A percentile compares a stretch with the other conserved stretches of the same genome.
Conservation (phyloP, 768 basidiomycete species). For the Cyclocybe aegerita region DNA sequence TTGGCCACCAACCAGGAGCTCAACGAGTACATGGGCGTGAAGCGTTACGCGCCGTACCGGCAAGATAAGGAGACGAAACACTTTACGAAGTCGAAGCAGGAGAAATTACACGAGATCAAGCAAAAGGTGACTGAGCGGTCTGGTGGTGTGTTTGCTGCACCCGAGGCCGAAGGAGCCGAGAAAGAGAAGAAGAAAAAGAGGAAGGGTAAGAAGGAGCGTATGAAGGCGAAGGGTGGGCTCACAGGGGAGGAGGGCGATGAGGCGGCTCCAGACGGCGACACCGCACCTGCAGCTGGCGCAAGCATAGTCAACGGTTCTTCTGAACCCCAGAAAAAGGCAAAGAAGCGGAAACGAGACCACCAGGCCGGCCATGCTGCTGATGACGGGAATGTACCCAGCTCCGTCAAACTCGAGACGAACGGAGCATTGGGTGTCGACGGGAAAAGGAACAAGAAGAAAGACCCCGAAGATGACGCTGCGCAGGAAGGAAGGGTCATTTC, state of each 20-base stretch:
- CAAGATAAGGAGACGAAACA: constrained; percentile 39
- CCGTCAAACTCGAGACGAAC: constrained; percentile 1
- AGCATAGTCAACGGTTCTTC: background rate
- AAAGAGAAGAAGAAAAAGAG: constrained; percentile 52
- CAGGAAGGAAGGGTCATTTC: constrained; percentile 5
- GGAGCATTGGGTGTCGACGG: constrained; percentile 19
- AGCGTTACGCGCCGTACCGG: constrained; percentile 90
- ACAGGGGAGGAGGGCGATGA: constrained; percentile 21
- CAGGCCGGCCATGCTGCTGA: constrained; percentile 13
- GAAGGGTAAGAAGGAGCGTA: constrained; percentile 70
- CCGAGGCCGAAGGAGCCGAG: constrained; percentile 10
- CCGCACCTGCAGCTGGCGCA: background rate
- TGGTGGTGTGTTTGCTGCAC: constrained; percentile 16
- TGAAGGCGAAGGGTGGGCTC: constrained; percentile 43
- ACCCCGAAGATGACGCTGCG: constrained; percentile 16
- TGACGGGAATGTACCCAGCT: background rate
- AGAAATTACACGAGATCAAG: constrained; percentile 75
- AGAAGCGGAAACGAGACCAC: constrained; percentile 39
- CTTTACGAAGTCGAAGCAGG: constrained; percentile 62
- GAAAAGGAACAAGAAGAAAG: constrained; percentile 25
- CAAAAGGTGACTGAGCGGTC: constrained; percentile 49
- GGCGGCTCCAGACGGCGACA: constrained; percentile 39
- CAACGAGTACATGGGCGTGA: constrained; percentile 87
- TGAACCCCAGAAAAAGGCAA: constrained; percentile 15
- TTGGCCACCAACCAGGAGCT: constrained; percentile 91